Base-by-base conservation (phyloP, 768 basidiomycete species). In the Trametes sanguinea region DNA sequence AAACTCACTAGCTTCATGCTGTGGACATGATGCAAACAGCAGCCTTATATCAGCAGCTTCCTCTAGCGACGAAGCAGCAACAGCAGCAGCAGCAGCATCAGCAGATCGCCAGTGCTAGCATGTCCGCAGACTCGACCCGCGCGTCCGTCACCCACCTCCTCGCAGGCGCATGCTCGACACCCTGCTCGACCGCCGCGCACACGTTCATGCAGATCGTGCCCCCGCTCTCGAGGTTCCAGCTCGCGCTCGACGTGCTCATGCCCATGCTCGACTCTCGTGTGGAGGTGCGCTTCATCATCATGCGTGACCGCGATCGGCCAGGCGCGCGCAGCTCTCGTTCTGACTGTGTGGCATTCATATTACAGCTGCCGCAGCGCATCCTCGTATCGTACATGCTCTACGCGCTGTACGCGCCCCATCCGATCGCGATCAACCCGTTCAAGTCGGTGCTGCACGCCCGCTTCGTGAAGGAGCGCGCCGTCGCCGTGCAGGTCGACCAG, bases 361-460 rank as follows among this genome's bases (percentile, higher is more conserved):
- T 2, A 47, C 66, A 90, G 89, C 82, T 87, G 68, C 80, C 87
- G 48, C 84, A 87, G 66, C 84, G 90, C 59, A 90, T 92, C 68
- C 81, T 92, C 65, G 89, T 86, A 62, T 84, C 89, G 17, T 92
- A 89, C 74, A 85, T 92, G 70, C 79, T 92, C 62, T 90, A 89
- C 75, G 86, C 88, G 46, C 79, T 92, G 64, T 92, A 92, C 77
- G 84, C 86, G 64, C 88, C 90, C 52, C 84, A 92, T 73, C 89
- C 90, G 64, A 88, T 91, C 61, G 76, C 83, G 45, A 84, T 92
- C 69, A 92, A 92, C 72, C 90, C 91, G 11, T 92, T 92, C 82
- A 88, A 86, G 75, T 86, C 87, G 63, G 87, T 83, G 48, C 75
- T 92, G 50, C 83, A 83, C 69, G 80, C 82, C 63, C 85, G 86